A percentile compares a stretch with the other conserved stretches of the same genome.
These are phyloP conservation scores for Phanerochaete sordida DNA, from an alignment of 768 basidiomycete species.

Conservation along the genomic window DNA sequence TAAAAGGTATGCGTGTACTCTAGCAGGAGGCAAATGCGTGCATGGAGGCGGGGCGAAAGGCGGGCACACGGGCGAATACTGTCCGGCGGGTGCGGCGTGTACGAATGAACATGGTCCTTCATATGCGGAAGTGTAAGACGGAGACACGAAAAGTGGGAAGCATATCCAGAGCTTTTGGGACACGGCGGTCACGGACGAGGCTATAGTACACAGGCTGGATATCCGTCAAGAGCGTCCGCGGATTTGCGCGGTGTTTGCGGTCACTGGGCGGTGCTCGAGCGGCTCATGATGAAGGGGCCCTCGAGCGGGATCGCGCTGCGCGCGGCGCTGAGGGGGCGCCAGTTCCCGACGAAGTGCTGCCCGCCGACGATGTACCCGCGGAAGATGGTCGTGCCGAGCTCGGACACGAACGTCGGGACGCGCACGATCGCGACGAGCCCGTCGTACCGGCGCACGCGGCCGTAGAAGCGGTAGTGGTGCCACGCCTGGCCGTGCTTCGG, in stretches of 20 bases:
- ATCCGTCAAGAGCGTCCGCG: too few species aligned
- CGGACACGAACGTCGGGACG: conserved; percentile 14
- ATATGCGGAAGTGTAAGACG: too few species aligned
- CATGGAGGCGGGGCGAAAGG: neutral
- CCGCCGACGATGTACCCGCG: conserved; percentile 70
- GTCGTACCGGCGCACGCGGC: conserved; percentile 34
- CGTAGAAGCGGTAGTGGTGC: conserved; percentile 31
- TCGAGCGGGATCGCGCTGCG: conserved; percentile 54
- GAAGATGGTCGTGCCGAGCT: conserved; percentile 40
- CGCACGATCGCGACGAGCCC: conserved; percentile 35
- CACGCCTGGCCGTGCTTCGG: conserved; percentile 32
- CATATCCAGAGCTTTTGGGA: neutral
- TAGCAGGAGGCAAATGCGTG: neutral
- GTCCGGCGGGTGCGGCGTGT: too few species aligned
- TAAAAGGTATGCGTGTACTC: neutral
- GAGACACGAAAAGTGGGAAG: neutral
- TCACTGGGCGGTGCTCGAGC: neutral
- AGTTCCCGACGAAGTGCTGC: conserved; percentile 67
- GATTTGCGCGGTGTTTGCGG: too few species aligned
- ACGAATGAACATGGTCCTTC: too few species aligned
- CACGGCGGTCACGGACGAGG: neutral
- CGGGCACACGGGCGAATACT: neutral
- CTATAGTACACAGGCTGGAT: neutral
- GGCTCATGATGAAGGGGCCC: conserved; percentile 59
- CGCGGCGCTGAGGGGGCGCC: conserved; percentile 48